Conservation (phyloP, 768 basidiomycete genomes). For the Botryobasidium botryosum region DNA sequence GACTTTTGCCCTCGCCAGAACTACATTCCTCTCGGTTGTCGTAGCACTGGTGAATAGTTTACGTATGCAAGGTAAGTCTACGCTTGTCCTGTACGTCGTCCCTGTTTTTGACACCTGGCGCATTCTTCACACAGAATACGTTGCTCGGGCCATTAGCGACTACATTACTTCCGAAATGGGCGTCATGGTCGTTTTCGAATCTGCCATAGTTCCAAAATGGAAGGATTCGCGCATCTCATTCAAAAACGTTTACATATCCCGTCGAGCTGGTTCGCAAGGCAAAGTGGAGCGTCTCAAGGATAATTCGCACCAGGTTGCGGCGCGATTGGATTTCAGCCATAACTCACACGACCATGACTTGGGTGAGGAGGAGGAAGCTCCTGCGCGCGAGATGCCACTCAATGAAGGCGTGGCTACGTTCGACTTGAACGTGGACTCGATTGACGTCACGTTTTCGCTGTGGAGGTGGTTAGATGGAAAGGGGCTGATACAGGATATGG, state of each 20-base stretch:
- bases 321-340: constrained; percentile 60
- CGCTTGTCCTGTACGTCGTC: neutral
- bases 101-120: constrained; percentile 3
- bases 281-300: constrained; percentile 10
- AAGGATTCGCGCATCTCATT: constrained; percentile 90
- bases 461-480: constrained; percentile 92
- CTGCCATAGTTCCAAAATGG: constrained; percentile 96
- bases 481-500: constrained; percentile 79
- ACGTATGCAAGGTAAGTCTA: constrained; percentile 50
- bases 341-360: constrained; percentile 47
- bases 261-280: constrained; percentile 33
- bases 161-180: constrained; percentile 90
- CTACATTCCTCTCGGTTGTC: constrained; percentile 88
- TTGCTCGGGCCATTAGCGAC: constrained; percentile 78
- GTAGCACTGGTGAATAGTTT: constrained; percentile 83
- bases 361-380: constrained; percentile 13
- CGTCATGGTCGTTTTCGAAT: constrained; percentile 88
- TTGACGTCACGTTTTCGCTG: constrained; percentile 86
- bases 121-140: constrained; percentile 36
- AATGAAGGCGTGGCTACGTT: constrained; percentile 90
- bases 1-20: constrained; percentile 25
- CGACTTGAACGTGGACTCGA: constrained; percentile 82
- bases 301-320: constrained; percentile 35
- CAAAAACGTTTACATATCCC: constrained; percentile 89
- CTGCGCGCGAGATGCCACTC: too few species aligned